Evolutionary conservation across 306 rosid species (phyloP).

Genomic region (Cotoneaster glaucophyllus): DNA sequence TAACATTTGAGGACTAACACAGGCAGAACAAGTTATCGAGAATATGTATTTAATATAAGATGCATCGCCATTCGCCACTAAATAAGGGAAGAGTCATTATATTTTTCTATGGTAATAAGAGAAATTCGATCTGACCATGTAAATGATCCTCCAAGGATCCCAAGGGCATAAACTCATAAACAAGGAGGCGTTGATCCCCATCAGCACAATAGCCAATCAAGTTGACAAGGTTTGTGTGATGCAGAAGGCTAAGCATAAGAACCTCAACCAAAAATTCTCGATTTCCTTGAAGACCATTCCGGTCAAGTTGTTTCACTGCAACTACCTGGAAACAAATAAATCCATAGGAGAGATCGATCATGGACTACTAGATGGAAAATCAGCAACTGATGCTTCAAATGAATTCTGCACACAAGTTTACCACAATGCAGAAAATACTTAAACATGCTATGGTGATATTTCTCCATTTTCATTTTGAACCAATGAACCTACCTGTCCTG

Average conservation of each 20-base stretch:
- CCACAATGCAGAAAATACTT: neutral
- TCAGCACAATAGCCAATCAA: conserved; percentile 92
- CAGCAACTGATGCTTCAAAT: neutral
- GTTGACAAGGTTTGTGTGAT: conserved; percentile 94
- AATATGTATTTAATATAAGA: neutral
- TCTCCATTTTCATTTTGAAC: neutral
- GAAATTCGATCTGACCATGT: conserved; percentile 65
- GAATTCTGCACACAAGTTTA: neutral
- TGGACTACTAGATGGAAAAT: conserved; percentile 9
- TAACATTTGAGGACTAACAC: neutral
- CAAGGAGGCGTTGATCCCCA: conserved; percentile 79
- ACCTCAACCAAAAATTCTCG: conserved; percentile 95
- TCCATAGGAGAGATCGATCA: conserved; percentile 13
- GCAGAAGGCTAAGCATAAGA: conserved; percentile 98
- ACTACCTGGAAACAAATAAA: conserved; percentile 51
- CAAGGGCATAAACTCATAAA: conserved; percentile 94
- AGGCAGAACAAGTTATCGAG: neutral
- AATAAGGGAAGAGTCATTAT: neutral
- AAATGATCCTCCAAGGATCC: conserved; percentile 99
- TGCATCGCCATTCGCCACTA: neutral
- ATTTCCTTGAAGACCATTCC: conserved; percentile 72
- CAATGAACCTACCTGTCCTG: conserved; percentile 69
- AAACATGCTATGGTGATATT: neutral
- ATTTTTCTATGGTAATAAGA: conserved; percentile 4
- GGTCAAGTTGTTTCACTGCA: conserved; percentile 85